Evolutionary conservation across 257 asterid species (phyloP).

Genomic region (Capsicum baccatum): DNA sequence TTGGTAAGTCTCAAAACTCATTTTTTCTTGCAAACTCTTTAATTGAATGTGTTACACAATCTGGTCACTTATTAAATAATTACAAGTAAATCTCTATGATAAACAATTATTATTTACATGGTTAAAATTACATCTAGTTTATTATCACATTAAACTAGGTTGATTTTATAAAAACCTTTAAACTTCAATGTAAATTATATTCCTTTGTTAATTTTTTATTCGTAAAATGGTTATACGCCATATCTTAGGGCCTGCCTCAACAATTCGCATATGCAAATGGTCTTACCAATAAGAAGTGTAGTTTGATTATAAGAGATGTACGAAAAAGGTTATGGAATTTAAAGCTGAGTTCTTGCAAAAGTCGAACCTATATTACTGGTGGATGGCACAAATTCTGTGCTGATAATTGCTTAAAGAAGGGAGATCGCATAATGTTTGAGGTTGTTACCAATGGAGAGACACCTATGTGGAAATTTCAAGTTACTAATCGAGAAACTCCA

Average conservation of each 20-base stretch:
- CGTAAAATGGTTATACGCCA: background rate
- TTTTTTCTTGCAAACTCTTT: background rate
- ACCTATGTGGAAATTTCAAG: background rate
- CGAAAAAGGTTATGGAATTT: background rate
- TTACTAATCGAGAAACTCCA: background rate
- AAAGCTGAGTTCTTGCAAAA: background rate
- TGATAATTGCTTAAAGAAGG: constrained; percentile 3
- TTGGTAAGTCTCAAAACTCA: background rate
- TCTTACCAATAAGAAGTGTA: background rate
- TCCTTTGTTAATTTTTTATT: background rate
- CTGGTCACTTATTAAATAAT: background rate
- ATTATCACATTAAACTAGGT: background rate
- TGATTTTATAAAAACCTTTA: background rate
- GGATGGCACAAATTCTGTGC: background rate
- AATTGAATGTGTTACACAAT: background rate
- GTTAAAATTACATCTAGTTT: too few species aligned
- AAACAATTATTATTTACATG: background rate
- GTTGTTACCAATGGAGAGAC: background rate
- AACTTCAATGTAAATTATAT: background rate
- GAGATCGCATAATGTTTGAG: constrained; percentile 3
- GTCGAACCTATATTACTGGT: background rate
- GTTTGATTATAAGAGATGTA: background rate
- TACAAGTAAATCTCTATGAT: background rate
- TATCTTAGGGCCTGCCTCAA: background rate
- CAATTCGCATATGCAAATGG: background rate